Conservation (phyloP, 2,329 filamentous ascomycete genomes). For the Fusarium hainanense region DNA sequence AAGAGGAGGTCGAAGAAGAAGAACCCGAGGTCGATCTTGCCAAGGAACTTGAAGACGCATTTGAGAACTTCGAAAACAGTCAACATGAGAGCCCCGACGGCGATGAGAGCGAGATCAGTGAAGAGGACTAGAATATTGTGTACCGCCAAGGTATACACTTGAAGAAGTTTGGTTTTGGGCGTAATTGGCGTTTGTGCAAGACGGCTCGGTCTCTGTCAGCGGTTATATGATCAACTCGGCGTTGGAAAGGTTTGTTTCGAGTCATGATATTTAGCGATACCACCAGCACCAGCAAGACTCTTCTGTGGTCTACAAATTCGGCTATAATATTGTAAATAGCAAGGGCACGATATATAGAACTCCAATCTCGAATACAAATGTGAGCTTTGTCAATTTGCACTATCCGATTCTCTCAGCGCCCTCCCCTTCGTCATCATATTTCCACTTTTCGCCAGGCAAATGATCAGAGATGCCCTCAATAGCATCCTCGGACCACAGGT, state of each 20-base stretch:
- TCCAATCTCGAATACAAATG: slow-evolving; percentile 4
- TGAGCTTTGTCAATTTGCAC: neutral
- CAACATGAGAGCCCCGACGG: slow-evolving; percentile 62
- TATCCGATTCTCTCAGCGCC: slow-evolving; percentile 34
- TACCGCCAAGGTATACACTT: neutral
- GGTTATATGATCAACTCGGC: slow-evolving; percentile 12
- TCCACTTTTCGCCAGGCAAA: slow-evolving; percentile 46
- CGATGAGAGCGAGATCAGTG: slow-evolving; percentile 74
- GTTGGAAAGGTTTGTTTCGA: slow-evolving; percentile 19
- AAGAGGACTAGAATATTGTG: slow-evolving; percentile 64
- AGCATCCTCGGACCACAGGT: slow-evolving; percentile 58
- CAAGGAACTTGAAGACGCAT: slow-evolving; percentile 63
- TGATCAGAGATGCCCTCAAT: slow-evolving; percentile 62
- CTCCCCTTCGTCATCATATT: slow-evolving; percentile 37
- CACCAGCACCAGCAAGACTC: slow-evolving; percentile 13
- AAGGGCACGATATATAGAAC: neutral
- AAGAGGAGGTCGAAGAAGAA: slow-evolving; percentile 42
- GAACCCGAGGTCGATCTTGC: slow-evolving; percentile 56
- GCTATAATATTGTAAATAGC: slow-evolving; percentile 6
- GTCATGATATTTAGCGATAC: slow-evolving; percentile 29
- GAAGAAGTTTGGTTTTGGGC: slow-evolving; percentile 2
- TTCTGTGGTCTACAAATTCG: neutral
- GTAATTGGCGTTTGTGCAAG: slow-evolving; percentile 20
- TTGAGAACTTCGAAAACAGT: slow-evolving; percentile 65
- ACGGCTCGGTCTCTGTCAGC: slow-evolving; percentile 1